phyloP scores from a whole-genome alignment of 31 red algal genomes.

The Asparagopsis taxiformis region DNA sequence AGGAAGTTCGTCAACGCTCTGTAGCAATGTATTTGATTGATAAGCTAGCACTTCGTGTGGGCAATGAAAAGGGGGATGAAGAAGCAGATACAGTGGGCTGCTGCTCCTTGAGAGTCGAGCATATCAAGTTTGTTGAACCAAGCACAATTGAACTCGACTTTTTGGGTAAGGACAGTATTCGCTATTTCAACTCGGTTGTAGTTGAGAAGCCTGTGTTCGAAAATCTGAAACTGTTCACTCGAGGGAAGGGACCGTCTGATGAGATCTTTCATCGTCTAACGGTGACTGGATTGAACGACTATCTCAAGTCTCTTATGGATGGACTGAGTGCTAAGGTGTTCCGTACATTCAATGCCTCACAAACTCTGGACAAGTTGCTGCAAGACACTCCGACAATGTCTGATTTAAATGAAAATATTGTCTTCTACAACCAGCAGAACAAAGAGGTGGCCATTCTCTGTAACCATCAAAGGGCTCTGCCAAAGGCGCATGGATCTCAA shows the following conservation, averaged over 20 bases:
- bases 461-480: slow-evolving; percentile 86
- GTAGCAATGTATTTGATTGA: slow-evolving; percentile 96
- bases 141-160: slow-evolving; percentile 83
- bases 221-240: slow-evolving; percentile 67
- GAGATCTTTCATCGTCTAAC: slow-evolving; percentile 84
- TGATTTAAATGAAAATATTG: slow-evolving; percentile 40
- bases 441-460: slow-evolving; percentile 94
- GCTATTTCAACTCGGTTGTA: slow-evolving; percentile 79
- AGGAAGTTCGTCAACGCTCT: slow-evolving; percentile 76
- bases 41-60: slow-evolving; percentile 94
- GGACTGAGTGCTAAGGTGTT: slow-evolving; percentile 94
- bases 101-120: slow-evolving; percentile 94
- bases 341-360: slow-evolving; percentile 93
- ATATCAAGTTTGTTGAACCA: slow-evolving; percentile 71
- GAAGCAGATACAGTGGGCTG: slow-evolving; percentile 98
- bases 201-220: slow-evolving; percentile 71
- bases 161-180: slow-evolving; percentile 94
- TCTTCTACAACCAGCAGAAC: slow-evolving; percentile 95
- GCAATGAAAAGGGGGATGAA: slow-evolving; percentile 97
- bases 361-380: slow-evolving; percentile 72
- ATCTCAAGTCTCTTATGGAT: slow-evolving; percentile 87
- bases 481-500: slow-evolving; percentile 66
- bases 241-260: slow-evolving; percentile 42
- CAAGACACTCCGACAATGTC: slow-evolving; percentile 13
- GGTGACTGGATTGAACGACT: slow-evolving; percentile 79